Evolutionary conservation across 2,329 filamentous ascomycete genomes (phyloP).

Genomic region (Cladosporium sp.): DNA sequence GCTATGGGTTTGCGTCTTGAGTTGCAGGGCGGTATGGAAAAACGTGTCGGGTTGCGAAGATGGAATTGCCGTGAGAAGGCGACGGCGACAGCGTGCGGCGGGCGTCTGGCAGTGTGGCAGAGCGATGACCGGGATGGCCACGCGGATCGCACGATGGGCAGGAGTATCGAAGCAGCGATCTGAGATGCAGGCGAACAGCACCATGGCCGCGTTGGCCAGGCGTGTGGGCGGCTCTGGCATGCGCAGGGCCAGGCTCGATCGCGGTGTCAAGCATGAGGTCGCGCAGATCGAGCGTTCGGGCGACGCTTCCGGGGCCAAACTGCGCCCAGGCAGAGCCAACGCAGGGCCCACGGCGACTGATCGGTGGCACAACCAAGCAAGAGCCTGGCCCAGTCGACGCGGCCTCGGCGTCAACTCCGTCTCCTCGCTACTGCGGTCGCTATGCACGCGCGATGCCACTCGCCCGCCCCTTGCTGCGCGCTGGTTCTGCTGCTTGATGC

Average conservation of each 20-base stretch:
- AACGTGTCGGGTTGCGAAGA: background rate
- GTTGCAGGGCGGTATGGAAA: background rate
- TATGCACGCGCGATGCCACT: too few relatives aligned
- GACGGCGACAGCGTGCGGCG: background rate
- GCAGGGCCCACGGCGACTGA: too few relatives aligned
- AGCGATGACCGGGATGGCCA: background rate
- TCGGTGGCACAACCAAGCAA: too few relatives aligned
- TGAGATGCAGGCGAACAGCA: background rate
- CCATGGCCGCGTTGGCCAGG: too few relatives aligned
- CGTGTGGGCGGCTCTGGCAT: too few relatives aligned
- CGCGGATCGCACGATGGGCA: background rate
- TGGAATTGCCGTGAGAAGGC: background rate
- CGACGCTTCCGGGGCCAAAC: background rate
- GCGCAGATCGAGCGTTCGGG: conserved; percentile 3
- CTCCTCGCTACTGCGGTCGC: too few relatives aligned
- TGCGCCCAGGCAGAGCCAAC: too few relatives aligned
- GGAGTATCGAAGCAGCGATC: background rate
- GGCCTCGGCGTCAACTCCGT: too few relatives aligned
- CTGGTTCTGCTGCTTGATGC: too few relatives aligned
- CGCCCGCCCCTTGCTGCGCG: too few relatives aligned
- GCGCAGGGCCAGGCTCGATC: background rate
- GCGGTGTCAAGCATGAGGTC: background rate
- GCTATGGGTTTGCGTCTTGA: background rate
- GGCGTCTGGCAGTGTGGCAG: background rate
- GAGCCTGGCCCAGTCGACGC: too few relatives aligned